These are phyloP conservation scores for Sedum album DNA, from an alignment of 164 flowering plant genomes.

Conservation along the genomic window DNA sequence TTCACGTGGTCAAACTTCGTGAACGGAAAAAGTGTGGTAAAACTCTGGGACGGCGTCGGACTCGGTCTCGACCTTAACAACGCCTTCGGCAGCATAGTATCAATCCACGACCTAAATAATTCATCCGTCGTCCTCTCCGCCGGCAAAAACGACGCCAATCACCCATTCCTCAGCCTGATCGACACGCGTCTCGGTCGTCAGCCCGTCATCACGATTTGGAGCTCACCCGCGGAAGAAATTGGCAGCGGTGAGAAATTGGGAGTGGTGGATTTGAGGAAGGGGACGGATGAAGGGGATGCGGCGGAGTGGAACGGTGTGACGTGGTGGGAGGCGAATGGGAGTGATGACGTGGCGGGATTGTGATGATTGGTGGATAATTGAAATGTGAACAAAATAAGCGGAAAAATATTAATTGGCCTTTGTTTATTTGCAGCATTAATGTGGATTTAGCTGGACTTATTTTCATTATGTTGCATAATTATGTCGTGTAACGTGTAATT, in stretches of 20 bases:
- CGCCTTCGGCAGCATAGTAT: too few relatives aligned
- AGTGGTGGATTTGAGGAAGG: not conserved
- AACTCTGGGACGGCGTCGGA: not conserved
- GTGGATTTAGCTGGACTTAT: not conserved
- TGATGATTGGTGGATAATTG: not conserved
- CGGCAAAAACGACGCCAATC: not conserved
- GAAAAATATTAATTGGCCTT: not conserved
- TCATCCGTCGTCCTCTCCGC: not conserved
- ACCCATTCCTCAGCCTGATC: not conserved
- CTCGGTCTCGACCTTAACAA: not conserved
- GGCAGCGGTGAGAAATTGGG: not conserved
- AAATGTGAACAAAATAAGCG: not conserved
- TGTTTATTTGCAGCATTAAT: not conserved
- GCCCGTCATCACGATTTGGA: not conserved
- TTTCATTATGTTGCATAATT: not conserved
- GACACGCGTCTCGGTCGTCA: not conserved
- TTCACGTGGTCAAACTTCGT: constrained; percentile 7
- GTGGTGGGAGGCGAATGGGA: not conserved
- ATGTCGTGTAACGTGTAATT: too few relatives aligned
- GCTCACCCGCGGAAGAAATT: not conserved
- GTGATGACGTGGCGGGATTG: not conserved
- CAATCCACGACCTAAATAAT: too few relatives aligned
- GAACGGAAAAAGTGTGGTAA: constrained; percentile 1
- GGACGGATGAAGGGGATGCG: not conserved
- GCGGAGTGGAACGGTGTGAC: not conserved